Evolutionary conservation across 1,139 yeast species (phyloP), one percentile per base, ranked within the genome.

Genomic region (Arxiozyma bovina): DNA sequence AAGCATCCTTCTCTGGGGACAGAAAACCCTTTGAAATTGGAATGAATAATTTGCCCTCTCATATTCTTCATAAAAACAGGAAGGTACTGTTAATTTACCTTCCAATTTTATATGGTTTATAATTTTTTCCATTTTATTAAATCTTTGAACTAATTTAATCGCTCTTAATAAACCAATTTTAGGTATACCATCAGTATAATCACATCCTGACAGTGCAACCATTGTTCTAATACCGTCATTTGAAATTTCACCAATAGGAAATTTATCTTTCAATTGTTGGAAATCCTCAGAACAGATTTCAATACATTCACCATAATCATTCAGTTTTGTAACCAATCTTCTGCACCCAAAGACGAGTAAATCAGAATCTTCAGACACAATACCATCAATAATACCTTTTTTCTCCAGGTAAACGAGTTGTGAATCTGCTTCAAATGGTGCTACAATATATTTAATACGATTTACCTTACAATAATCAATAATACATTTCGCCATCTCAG

Each of bases 401-500:
- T 81, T 81, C 67, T 93, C 99, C 51, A 94, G 75, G 63, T 85
- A 89, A 8, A 93, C 98, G 85, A 94, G 81, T 68, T 94, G 99
- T 0, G 99, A 87, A 68, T 94, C 99, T 0, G 99, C 99, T 71
- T 94, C 99, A 67, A 90, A 94, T 0, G 99, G 99, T 0, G 99
- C 99, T 11, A 94, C 99, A 20, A 93, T 80, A 63, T 81, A 93
- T 58, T 77, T 77, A 50, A 94, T 81, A 1, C 73, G 70, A 51
- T 77, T 74, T n/a, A 68, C 64, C 61, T 82, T 83, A 58, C 94
- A 76, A 60, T 81, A 85, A 41, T 85, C 85, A 70, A 91, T 89
- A 20, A 93, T 77, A 25, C 89, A 79, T 63, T 87, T 87, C 4
- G 96, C 97, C 94, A 94, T 90, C 59, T 81, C 82, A 0, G 96